Evolutionary conservation across 805 yeast species (phyloP).

Genomic region (Blastobotrys americana): DNA sequence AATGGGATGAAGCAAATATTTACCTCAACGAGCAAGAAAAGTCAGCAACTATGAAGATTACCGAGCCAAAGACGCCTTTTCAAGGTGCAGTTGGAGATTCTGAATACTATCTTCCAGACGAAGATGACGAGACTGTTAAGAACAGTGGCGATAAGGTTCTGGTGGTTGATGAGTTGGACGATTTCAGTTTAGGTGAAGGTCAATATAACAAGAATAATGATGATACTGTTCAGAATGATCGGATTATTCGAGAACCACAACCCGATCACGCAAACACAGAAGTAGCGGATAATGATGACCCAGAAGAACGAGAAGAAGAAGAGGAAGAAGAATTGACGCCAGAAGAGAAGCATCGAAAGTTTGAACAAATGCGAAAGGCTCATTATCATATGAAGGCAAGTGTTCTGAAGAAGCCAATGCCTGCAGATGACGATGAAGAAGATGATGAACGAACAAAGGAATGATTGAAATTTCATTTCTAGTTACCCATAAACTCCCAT

Average conservation of each 20-base stretch:
- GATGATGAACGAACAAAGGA: too few species aligned
- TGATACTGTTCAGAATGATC: conserved; percentile 19
- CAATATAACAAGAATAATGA: conserved; percentile 20
- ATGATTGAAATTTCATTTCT: too few species aligned
- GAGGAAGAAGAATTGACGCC: conserved; percentile 40
- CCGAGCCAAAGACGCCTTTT: conserved; percentile 93
- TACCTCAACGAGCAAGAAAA: conserved; percentile 67
- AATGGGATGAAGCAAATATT: conserved; percentile 82
- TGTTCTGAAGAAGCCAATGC: conserved; percentile 21
- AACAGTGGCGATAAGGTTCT: conserved; percentile 37
- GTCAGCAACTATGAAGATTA: conserved; percentile 70
- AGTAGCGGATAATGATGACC: conserved; percentile 22
- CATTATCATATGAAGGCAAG: conserved; percentile 55
- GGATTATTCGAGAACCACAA: conserved; percentile 19
- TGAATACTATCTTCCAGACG: conserved; percentile 60
- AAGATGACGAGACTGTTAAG: conserved; percentile 47
- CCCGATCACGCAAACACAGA: too few species aligned
- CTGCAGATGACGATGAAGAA: conserved; percentile 26
- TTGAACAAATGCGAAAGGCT: conserved; percentile 71
- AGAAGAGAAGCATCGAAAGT: conserved; percentile 56
- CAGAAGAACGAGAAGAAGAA: conserved; percentile 23
- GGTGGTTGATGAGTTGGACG: conserved; percentile 21
- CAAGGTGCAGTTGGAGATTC: conserved; percentile 82
- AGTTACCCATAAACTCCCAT: too few species aligned
- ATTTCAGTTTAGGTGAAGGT: conserved; percentile 28